phyloP scores from a whole-genome alignment of 208 protist genomes.

The Acanthamoeba triangularis region DNA sequence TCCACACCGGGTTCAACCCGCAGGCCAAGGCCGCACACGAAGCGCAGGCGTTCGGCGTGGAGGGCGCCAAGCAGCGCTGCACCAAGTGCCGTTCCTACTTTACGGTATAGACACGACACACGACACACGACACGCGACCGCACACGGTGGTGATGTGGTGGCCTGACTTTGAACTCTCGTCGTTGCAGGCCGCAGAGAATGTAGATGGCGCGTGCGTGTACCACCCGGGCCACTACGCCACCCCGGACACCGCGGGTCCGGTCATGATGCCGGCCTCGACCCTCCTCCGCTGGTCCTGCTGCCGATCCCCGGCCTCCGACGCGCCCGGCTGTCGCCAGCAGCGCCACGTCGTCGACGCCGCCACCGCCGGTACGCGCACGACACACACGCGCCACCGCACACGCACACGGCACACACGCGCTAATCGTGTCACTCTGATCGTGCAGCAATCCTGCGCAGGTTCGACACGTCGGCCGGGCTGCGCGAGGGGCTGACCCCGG shows the following conservation, averaged over 20 bases:
- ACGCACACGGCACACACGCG: too few relatives aligned
- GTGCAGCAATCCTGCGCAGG: not conserved
- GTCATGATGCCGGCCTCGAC: slow-evolving; percentile 53
- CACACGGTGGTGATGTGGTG: not conserved
- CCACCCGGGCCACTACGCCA: slow-evolving; percentile 29
- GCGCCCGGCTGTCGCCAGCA: slow-evolving; percentile 28
- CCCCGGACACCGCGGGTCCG: not conserved
- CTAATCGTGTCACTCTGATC: too few relatives aligned
- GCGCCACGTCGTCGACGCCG: not conserved
- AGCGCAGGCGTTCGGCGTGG: too few relatives aligned
- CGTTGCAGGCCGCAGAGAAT: slow-evolving; percentile 8
- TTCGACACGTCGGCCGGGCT: not conserved
- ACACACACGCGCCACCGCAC: too few relatives aligned
- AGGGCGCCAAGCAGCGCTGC: not conserved
- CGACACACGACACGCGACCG: too few relatives aligned
- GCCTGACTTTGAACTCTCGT: not conserved
- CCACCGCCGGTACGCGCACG: not conserved
- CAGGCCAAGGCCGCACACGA: too few relatives aligned
- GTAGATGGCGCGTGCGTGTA: slow-evolving; percentile 7
- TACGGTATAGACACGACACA: not conserved
- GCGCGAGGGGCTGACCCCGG: not conserved
- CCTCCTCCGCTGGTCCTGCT: slow-evolving; percentile 41
- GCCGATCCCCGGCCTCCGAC: not conserved
- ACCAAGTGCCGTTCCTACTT: slow-evolving; percentile 15
- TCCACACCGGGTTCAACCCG: too few relatives aligned